phyloP scores from a whole-genome alignment of 805 yeast species.

The Sugiyamaella valdiviana region DNA sequence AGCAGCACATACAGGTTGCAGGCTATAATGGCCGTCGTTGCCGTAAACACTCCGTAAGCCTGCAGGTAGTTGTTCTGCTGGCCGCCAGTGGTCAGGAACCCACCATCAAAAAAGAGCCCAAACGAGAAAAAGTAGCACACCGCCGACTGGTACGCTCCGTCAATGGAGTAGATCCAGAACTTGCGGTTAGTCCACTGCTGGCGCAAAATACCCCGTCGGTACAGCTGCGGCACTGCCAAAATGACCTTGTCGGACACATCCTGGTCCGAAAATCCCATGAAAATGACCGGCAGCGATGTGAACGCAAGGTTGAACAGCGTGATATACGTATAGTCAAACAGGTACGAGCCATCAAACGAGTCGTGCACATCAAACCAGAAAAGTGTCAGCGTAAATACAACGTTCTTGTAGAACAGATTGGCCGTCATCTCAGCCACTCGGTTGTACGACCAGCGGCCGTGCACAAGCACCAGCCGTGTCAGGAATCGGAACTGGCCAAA shows the following conservation, averaged over 20 bases:
- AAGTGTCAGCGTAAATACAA: slow-evolving; percentile 62
- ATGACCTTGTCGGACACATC: slow-evolving; percentile 64
- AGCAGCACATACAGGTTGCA: slow-evolving; percentile 56
- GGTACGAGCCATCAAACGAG: slow-evolving; percentile 67
- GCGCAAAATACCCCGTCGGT: slow-evolving; percentile 60
- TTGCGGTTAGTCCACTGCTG: slow-evolving; percentile 54
- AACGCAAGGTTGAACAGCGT: slow-evolving; percentile 76
- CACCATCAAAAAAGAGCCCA: slow-evolving; percentile 44
- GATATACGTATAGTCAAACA: slow-evolving; percentile 71
- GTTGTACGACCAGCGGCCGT: slow-evolving; percentile 80
- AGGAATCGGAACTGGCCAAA: slow-evolving; percentile 72
- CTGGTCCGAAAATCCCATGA: slow-evolving; percentile 68
- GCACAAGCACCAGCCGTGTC: slow-evolving; percentile 59
- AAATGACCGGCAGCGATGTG: slow-evolving; percentile 71
- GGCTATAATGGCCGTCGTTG: slow-evolving; percentile 51
- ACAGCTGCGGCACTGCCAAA: slow-evolving; percentile 62
- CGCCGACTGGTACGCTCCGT: slow-evolving; percentile 67
- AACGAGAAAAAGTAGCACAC: slow-evolving; percentile 65
- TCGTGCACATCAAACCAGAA: slow-evolving; percentile 72
- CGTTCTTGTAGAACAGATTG: slow-evolving; percentile 71
- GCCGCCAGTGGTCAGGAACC: slow-evolving; percentile 41
- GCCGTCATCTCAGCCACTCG: slow-evolving; percentile 74
- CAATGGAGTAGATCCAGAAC: slow-evolving; percentile 56
- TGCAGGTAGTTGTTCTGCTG: slow-evolving; percentile 53
- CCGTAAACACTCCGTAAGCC: slow-evolving; percentile 57